These are phyloP conservation scores for Puccinellia tenuiflora DNA, from an alignment of 176 grass and related monocot genomes.

Conservation along the genomic window DNA sequence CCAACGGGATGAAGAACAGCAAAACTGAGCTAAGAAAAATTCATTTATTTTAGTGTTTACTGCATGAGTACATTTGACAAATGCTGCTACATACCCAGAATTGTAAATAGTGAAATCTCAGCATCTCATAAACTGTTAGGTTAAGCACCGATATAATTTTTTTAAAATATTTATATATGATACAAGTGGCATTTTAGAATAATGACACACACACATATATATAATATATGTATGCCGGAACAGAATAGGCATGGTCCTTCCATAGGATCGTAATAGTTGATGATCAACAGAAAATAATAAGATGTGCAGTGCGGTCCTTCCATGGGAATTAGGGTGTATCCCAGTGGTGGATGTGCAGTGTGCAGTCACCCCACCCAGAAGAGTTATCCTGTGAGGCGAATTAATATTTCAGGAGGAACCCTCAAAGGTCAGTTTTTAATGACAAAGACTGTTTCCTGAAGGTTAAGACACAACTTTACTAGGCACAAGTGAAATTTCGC, in stretches of 20 bases:
- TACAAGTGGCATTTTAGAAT: not conserved
- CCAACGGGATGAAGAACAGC: not conserved
- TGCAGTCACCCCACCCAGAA: not conserved
- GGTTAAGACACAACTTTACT: not conserved
- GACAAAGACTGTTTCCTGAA: not conserved
- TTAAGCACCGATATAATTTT: not conserved
- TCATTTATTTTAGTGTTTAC: not conserved
- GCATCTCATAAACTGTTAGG: not conserved
- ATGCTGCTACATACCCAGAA: not conserved
- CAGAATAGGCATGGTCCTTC: not conserved
- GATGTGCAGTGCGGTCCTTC: too few species aligned
- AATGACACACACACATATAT: not conserved
- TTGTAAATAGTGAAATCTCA: not conserved
- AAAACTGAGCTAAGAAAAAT: not conserved
- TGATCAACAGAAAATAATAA: not conserved
- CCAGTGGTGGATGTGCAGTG: not conserved
- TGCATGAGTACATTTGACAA: not conserved
- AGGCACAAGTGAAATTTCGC: not conserved
- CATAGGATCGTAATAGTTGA: not conserved
- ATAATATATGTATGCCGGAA: not conserved
- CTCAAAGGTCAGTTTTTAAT: not conserved
- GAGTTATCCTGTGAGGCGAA: not conserved
- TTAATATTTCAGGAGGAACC: not conserved
- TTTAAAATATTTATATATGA: not conserved
- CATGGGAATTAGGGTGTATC: not conserved